Conservation (phyloP, 225 moss, liverwort and hornwort species). For the Asterella californica region DNA sequence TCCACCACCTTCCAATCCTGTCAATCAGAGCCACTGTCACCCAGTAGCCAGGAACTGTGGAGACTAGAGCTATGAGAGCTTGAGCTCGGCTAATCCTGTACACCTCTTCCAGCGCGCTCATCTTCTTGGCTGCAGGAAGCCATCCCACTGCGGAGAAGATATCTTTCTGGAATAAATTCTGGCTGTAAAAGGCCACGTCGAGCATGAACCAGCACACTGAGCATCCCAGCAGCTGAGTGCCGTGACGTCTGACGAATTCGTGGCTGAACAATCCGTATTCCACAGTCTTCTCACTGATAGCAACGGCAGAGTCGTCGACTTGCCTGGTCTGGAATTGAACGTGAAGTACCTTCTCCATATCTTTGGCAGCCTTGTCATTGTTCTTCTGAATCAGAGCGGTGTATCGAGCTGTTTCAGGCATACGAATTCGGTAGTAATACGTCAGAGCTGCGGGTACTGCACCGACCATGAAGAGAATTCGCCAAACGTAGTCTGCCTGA, state of each 20-base stretch:
- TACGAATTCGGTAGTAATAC: conserved; percentile 52
- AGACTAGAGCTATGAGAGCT: conserved; percentile 33
- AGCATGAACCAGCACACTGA: conserved; percentile 29
- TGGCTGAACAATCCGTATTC: conserved; percentile 25
- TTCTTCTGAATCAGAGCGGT: conserved; percentile 19
- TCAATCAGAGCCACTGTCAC: conserved; percentile 37
- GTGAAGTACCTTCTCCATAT: conserved; percentile 23
- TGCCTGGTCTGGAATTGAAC: conserved; percentile 27
- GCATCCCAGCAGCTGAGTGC: conserved; percentile 22
- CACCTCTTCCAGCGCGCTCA: conserved; percentile 37
- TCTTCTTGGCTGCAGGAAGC: conserved; percentile 4
- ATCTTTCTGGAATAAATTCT: conserved; percentile 28
- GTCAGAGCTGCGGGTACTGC: conserved; percentile 47
- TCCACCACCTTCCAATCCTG: conserved; percentile 49
- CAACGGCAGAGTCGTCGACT: neutral
- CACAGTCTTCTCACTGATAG: neutral
- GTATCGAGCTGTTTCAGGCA: conserved; percentile 61
- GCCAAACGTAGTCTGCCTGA: conserved; percentile 41
- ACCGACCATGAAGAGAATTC: conserved; percentile 48
- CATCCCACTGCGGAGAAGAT: conserved; percentile 37
- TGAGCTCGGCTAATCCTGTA: conserved; percentile 25
- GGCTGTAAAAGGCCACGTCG: too few relatives aligned
- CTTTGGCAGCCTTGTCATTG: conserved; percentile 9
- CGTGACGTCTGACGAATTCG: conserved; percentile 32
- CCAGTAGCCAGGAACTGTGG: conserved; percentile 40